Percentiles rank a stretch among this genome's conserved stretches.
Evolutionary conservation across 192 early-diverging fungal genomes (phyloP).

Genomic region (Entomortierella parvispora): DNA sequence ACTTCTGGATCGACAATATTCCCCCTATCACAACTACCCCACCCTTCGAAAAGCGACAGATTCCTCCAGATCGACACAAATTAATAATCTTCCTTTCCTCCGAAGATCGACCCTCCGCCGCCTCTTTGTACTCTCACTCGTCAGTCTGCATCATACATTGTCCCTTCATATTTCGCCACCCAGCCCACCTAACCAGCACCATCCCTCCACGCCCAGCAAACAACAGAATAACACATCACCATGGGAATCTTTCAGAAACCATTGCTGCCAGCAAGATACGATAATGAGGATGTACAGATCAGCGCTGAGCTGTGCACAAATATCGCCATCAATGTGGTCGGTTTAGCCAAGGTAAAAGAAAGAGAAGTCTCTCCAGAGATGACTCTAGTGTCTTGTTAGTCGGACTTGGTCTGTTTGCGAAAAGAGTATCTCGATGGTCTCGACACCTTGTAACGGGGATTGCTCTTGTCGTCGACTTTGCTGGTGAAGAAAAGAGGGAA

Average conservation of each 20-base stretch:
- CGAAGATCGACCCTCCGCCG: too few species aligned
- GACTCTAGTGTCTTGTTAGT: too few species aligned
- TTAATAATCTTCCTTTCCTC: too few species aligned
- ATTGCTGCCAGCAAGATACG: constrained; percentile 24
- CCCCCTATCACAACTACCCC: background rate
- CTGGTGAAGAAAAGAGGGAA: too few species aligned
- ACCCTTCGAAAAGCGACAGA: background rate
- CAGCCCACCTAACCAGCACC: background rate
- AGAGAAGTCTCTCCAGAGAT: background rate
- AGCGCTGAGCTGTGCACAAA: constrained; percentile 49
- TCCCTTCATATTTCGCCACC: background rate
- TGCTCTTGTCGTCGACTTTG: too few species aligned
- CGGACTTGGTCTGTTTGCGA: too few species aligned
- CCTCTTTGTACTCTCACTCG: too few species aligned
- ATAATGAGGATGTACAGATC: constrained; percentile 52
- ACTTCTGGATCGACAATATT: background rate
- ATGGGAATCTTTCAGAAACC: constrained; percentile 46
- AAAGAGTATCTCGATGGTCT: too few species aligned
- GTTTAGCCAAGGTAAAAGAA: constrained; percentile 40
- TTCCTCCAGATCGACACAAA: too few species aligned
- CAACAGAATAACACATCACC: background rate
- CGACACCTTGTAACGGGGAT: too few species aligned
- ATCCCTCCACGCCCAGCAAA: background rate
- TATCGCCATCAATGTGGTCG: constrained; percentile 36
- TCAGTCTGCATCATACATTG: too few species aligned